Conservation (phyloP, 179 eudicot genomes). For the Beta lomatogona region DNA sequence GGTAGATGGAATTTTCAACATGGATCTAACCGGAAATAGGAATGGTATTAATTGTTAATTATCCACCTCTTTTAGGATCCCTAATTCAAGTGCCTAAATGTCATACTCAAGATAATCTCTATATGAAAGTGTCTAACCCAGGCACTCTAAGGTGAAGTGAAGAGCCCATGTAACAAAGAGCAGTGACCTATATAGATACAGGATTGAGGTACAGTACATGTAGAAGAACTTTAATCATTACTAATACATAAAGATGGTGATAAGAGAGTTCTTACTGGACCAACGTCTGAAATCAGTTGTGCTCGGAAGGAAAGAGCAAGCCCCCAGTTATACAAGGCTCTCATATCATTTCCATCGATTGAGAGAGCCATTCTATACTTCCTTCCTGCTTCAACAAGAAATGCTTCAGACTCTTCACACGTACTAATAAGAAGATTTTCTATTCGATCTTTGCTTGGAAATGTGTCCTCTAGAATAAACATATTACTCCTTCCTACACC, state of each 20-base stretch:
- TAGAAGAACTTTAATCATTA: neutral
- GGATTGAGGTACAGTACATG: neutral
- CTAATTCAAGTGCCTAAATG: neutral
- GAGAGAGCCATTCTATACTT: slow-evolving; percentile 76
- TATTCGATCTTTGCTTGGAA: slow-evolving; percentile 45
- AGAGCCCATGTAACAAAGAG: neutral
- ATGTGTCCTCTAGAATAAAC: slow-evolving; percentile 26
- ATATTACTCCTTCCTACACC: slow-evolving; percentile 32
- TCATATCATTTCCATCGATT: slow-evolving; percentile 82
- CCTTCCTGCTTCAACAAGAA: slow-evolving; percentile 88
- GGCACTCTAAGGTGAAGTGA: neutral
- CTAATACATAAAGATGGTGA: neutral
- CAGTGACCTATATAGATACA: neutral
- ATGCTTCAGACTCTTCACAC: slow-evolving; percentile 91
- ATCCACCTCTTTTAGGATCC: too few species aligned
- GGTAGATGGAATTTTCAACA: neutral
- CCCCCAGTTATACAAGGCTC: slow-evolving; percentile 97
- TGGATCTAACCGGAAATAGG: neutral
- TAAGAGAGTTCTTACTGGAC: slow-evolving; percentile 67
- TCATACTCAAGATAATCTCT: neutral
- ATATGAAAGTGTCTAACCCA: neutral
- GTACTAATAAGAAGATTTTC: slow-evolving; percentile 55
- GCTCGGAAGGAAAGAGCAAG: slow-evolving; percentile 92
- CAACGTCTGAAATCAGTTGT: slow-evolving; percentile 89
- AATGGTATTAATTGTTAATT: neutral